Conservation (phyloP, 805 yeast genomes). For the Pichia rugopelliculosa region DNA sequence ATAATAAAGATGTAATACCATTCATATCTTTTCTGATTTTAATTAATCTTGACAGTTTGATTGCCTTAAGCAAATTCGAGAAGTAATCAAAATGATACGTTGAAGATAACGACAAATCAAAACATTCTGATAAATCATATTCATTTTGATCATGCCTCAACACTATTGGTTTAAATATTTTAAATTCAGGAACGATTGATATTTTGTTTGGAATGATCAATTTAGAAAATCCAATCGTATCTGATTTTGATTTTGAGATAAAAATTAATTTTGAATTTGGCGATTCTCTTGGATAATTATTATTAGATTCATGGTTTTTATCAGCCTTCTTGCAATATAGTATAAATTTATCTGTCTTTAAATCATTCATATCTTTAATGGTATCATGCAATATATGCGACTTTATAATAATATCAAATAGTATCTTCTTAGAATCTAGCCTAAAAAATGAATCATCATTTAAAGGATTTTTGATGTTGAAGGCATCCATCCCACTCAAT, state of each 20-base stretch:
- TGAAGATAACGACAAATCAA: constrained; percentile 31
- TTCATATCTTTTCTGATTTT: constrained; percentile 47
- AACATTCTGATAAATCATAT: constrained; percentile 1
- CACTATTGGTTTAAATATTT: constrained; percentile 25
- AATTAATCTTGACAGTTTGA: constrained; percentile 43
- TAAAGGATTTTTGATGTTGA: constrained; percentile 11
- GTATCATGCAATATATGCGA: constrained; percentile 48
- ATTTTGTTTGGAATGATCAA: constrained; percentile 58
- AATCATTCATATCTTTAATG: constrained; percentile 48
- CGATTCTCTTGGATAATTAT: constrained; percentile 3
- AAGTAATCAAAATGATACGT: constrained; percentile 44
- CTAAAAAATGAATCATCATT: constrained; percentile 28
- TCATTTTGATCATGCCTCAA: constrained; percentile 3
- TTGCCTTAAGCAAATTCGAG: constrained; percentile 41
- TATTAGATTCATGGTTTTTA: not conserved
- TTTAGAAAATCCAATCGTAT: constrained; percentile 60
- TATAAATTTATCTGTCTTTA: constrained; percentile 44
- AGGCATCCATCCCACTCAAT: constrained; percentile 14
- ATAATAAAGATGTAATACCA: constrained; percentile 32
- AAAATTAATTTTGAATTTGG: constrained; percentile 39
- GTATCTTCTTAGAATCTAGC: constrained; percentile 34
- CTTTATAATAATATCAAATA: constrained; percentile 45
- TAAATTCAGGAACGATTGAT: constrained; percentile 54
- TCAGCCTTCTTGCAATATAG: constrained; percentile 33
- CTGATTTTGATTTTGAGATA: constrained; percentile 52